Evolutionary conservation across 2,329 filamentous ascomycete genomes (phyloP).

Genomic region (Aspergillus felis): DNA sequence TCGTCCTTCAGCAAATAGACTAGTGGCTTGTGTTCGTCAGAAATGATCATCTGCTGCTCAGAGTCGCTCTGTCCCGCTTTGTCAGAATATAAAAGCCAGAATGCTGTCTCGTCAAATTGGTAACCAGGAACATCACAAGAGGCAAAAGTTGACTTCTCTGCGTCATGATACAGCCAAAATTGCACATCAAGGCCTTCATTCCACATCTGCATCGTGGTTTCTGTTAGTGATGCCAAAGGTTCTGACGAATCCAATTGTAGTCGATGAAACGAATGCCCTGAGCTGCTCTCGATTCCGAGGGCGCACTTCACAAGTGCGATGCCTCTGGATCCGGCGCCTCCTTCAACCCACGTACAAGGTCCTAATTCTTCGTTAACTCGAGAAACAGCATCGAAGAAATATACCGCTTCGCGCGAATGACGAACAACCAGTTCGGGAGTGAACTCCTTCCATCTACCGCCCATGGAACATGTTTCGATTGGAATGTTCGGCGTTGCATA

Average conservation of each 20-base stretch:
- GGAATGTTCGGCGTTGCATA: constrained; percentile 33
- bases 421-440: constrained; percentile 30
- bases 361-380: constrained; percentile 31
- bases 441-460: background rate
- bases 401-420: constrained; percentile 46
- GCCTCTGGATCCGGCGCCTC: constrained; percentile 34
- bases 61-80: background rate
- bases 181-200: constrained; percentile 29
- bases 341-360: constrained; percentile 39
- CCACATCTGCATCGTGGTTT: constrained; percentile 38
- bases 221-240: constrained; percentile 14
- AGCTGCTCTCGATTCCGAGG: background rate
- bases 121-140: constrained; percentile 37
- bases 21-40: background rate
- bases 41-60: background rate
- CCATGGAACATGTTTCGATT: constrained; percentile 12
- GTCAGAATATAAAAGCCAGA: background rate
- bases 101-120: constrained; percentile 36
- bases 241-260: background rate
- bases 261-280: background rate
- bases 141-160: constrained; percentile 23
- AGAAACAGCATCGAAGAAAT: constrained; percentile 44
- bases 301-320: constrained; percentile 2
- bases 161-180: constrained; percentile 37
- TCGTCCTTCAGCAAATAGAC: background rate